phyloP scores from a whole-genome alignment of 345 rosid genomes.

The Acer negundo region DNA sequence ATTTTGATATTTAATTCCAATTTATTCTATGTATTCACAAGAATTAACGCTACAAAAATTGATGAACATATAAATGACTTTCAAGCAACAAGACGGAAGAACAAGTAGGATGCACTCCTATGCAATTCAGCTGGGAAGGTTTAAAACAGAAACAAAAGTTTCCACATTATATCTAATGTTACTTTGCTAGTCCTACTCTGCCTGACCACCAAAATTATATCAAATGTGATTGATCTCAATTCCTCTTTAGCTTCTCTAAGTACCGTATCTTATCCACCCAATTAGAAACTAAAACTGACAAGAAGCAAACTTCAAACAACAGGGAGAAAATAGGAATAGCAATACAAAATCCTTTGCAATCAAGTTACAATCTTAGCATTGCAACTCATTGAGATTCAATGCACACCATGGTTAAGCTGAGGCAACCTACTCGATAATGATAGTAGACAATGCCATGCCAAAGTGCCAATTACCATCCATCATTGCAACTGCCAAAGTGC shows the following conservation, averaged over 20 bases:
- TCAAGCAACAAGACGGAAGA: background rate
- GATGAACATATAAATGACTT: background rate
- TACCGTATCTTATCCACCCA: background rate
- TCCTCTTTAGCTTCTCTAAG: background rate
- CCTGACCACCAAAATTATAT: background rate
- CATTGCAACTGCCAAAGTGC: too few relatives aligned
- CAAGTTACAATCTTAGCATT: background rate
- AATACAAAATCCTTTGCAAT: background rate
- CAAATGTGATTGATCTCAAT: background rate
- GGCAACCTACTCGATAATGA: background rate
- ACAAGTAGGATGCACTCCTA: background rate
- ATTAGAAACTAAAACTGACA: background rate
- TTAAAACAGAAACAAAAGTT: background rate
- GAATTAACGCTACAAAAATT: background rate
- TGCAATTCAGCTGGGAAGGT: background rate
- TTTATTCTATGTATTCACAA: too few relatives aligned
- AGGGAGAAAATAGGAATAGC: background rate
- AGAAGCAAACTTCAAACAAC: background rate
- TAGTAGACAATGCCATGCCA: too few relatives aligned
- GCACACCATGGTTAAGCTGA: background rate
- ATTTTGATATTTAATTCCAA: too few relatives aligned
- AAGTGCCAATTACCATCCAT: too few relatives aligned
- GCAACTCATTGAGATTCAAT: background rate
- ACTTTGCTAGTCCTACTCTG: background rate
- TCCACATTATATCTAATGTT: background rate